Evolutionary conservation across 495 filamentous ascomycete genomes (phyloP).

Genomic region (Trichoderma reesei): DNA sequence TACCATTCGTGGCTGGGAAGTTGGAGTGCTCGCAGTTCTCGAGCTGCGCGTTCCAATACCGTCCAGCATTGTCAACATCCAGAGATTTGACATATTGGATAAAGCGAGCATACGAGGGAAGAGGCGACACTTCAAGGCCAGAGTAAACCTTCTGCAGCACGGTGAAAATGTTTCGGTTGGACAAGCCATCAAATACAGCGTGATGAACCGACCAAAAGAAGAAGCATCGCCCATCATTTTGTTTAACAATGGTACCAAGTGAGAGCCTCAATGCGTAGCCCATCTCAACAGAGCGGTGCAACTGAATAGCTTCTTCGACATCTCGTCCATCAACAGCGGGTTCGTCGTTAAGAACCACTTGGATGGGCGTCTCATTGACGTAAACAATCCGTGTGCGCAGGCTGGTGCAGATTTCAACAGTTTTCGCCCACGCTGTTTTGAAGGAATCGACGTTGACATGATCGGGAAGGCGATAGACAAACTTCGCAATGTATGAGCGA

Average conservation of each 20-base stretch:
- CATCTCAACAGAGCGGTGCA: slow-evolving; percentile 1
- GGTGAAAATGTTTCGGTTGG: slow-evolving; percentile 19
- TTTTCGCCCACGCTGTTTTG: not conserved
- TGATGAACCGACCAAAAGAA: slow-evolving; percentile 39
- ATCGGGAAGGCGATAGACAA: not conserved
- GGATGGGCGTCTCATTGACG: slow-evolving; percentile 11
- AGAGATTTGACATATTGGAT: not conserved
- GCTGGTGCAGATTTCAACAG: not conserved
- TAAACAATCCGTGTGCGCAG: slow-evolving; percentile 16
- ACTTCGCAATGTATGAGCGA: not conserved
- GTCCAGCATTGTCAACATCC: not conserved
- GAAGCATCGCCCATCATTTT: slow-evolving; percentile 33
- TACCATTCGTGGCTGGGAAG: not conserved
- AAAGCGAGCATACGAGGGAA: not conserved
- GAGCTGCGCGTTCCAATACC: not conserved
- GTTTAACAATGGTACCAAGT: slow-evolving; percentile 23
- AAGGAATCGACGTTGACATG: not conserved
- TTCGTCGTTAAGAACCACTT: slow-evolving; percentile 17
- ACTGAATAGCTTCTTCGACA: not conserved
- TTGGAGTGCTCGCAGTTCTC: not conserved
- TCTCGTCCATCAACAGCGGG: not conserved
- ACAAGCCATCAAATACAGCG: slow-evolving; percentile 30
- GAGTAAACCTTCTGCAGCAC: not conserved
- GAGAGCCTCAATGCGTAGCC: slow-evolving; percentile 14
- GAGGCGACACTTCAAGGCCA: slow-evolving; percentile 6